Evolutionary conservation across 306 rosid species (phyloP).

Genomic region (Cajanus cajan): DNA sequence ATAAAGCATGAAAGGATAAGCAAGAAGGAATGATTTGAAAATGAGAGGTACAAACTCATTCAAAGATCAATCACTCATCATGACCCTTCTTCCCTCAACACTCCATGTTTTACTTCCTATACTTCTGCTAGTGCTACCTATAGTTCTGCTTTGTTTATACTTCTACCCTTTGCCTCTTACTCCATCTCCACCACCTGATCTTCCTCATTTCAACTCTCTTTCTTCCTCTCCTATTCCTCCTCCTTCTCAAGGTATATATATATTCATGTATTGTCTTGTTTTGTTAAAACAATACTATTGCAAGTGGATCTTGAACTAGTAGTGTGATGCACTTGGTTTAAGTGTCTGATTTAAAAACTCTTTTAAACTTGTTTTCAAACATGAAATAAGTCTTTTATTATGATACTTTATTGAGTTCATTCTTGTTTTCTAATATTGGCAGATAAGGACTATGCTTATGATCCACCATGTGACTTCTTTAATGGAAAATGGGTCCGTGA

Average conservation of each 20-base stretch:
- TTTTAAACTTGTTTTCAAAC: no score
- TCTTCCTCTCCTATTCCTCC: conserved; percentile 1
- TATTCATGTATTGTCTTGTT: not conserved
- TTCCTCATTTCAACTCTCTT: conserved; percentile 4
- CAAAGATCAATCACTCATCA: conserved; percentile 43
- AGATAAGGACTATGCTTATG: conserved; percentile 36
- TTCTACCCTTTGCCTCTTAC: conserved; percentile 36
- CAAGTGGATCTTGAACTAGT: not conserved
- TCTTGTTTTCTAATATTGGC: not conserved
- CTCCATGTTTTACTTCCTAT: conserved; percentile 53
- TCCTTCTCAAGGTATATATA: conserved; percentile 22
- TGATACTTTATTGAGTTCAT: not conserved
- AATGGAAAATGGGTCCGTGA: conserved; percentile 64
- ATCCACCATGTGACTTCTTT: conserved; percentile 56
- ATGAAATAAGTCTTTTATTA: not conserved
- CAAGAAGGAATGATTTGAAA: conserved; percentile 20
- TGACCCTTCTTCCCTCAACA: conserved; percentile 46
- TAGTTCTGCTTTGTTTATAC: conserved; percentile 41
- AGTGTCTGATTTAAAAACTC: not conserved
- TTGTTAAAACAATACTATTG: not conserved
- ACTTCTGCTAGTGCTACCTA: conserved; percentile 36
- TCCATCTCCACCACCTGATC: conserved; percentile 19
- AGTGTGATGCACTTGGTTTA: not conserved
- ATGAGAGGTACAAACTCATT: conserved; percentile 46
- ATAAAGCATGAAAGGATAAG: not conserved